Evolutionary conservation across 2,329 filamentous ascomycete genomes (phyloP), one percentile per base, ranked within the genome.

Genomic region (Bertia moriformis): DNA sequence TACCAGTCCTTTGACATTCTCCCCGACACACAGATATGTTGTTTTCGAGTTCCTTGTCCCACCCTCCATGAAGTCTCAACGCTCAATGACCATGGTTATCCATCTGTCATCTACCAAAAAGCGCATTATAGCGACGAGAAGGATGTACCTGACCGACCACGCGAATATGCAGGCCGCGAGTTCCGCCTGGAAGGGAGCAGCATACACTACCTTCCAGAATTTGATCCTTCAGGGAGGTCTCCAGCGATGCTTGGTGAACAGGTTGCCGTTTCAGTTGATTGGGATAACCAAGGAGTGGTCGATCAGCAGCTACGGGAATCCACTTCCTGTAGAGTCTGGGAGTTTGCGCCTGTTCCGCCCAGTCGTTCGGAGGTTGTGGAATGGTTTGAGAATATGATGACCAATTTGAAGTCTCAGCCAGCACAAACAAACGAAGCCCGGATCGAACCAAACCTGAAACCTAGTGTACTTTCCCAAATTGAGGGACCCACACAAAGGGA

Each of bases 81-180:
- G 1, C 67, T 86, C 54, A 57, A 66, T 46, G 53, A 64, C n/a
- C 57, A 66, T 41, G 67, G 67, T 12, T 59, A 77, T 5, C 81
- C 83, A 0, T 66, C 78, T 42, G 69, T 83, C 13, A 70, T 95
- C 38, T 93, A 94, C 45, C 83, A 87, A 55, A 78, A 87, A 51
- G 79, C 88, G 1, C 88, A 80, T 50, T 96, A 94, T 53, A 83
- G 87, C 48, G 69, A 83, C 19, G 85, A 93, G 44, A 69, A 67
- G 38, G 91, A 96, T 57, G 82, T 95, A 0, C 87, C 88, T 12
- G 69, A 79, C 29, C 72, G 80, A 39, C 59, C 69, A 20, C 70
- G 85, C 39, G 86, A 94, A 56, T 96, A 94, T 59, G 89, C 83
- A 4, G 89, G 89, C 3, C 77, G 78, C 47, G 83, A 93, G 48